Evolutionary conservation across 2,329 filamentous ascomycete genomes (phyloP).

Genomic region (Calonectria multiphialidica): DNA sequence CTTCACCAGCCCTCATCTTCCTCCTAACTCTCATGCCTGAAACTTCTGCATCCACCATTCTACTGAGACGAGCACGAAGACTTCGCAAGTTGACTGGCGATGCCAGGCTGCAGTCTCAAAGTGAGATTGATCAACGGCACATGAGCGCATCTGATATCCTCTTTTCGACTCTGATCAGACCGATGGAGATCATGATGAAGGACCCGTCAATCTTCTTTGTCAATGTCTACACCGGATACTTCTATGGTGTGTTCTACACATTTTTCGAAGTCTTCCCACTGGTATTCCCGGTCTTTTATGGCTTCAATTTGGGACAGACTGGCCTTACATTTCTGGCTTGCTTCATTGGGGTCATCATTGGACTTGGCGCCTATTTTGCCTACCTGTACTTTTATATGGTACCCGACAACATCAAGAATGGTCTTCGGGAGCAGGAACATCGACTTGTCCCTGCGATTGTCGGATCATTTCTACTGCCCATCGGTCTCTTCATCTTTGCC

Average conservation of each 20-base stretch:
- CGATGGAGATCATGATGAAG: constrained; percentile 69
- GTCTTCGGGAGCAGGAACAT: constrained; percentile 63
- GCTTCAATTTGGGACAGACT: constrained; percentile 68
- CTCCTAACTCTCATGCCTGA: constrained; percentile 75
- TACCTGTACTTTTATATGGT: constrained; percentile 66
- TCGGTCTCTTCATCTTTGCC: constrained; percentile 71
- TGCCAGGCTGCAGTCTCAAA: constrained; percentile 67
- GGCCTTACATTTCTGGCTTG: constrained; percentile 72
- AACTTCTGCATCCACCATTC: constrained; percentile 69
- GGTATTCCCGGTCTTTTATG: constrained; percentile 71
- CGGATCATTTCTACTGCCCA: constrained; percentile 63
- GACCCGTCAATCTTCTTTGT: constrained; percentile 73
- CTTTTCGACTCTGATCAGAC: constrained; percentile 70
- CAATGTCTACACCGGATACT: constrained; percentile 70
- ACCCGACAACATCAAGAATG: constrained; percentile 61
- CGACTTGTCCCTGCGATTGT: constrained; percentile 68
- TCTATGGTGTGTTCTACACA: constrained; percentile 72
- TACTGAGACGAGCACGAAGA: constrained; percentile 69
- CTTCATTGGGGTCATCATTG: constrained; percentile 66
- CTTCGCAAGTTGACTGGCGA: constrained; percentile 71
- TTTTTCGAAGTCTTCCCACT: constrained; percentile 76
- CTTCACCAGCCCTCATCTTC: constrained; percentile 66
- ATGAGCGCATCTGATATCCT: constrained; percentile 60
- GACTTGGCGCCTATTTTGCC: constrained; percentile 59
- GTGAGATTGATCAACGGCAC: constrained; percentile 71